These are phyloP conservation scores for Mayamaea pseudoterrestris DNA, from an alignment of 108 stramenopile species.

Conservation along the genomic window DNA sequence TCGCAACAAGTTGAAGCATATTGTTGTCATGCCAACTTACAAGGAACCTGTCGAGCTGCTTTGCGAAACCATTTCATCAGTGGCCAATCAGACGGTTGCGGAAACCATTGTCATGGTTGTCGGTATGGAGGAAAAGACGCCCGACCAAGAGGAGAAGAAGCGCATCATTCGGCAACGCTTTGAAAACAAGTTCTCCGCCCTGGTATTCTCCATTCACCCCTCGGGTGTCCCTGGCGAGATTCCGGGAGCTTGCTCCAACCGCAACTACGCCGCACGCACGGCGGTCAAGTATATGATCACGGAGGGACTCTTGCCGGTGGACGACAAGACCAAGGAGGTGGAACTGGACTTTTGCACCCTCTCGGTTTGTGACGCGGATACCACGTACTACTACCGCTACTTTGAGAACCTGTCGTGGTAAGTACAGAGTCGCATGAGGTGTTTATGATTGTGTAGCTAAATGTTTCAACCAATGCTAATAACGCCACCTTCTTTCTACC, in stretches of 20 bases:
- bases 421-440: too few species aligned
- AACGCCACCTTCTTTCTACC: too few species aligned
- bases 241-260: conserved; percentile 2
- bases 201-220: not conserved
- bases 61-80: not conserved
- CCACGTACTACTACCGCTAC: conserved; percentile 1
- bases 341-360: not conserved
- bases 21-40: conserved; percentile 5
- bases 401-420: conserved; percentile 1
- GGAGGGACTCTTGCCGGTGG: not conserved
- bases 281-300: conserved; percentile 1
- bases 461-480: not conserved
- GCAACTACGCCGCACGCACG: conserved; percentile 2
- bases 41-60: conserved; percentile 4
- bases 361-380: conserved; percentile 3
- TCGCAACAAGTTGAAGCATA: not conserved
- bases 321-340: not conserved
- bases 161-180: not conserved
- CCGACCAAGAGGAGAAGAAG: conserved; percentile 2
- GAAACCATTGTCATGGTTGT: conserved; percentile 1
- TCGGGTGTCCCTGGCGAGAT: not conserved
- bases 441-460: not conserved
- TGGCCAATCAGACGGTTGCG: conserved; percentile 5
- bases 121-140: conserved; percentile 1
- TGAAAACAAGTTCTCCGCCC: not conserved